These are phyloP conservation scores for Penicillium sp. DNA, from an alignment of 2,329 filamentous ascomycete species.

Conservation along the genomic window DNA sequence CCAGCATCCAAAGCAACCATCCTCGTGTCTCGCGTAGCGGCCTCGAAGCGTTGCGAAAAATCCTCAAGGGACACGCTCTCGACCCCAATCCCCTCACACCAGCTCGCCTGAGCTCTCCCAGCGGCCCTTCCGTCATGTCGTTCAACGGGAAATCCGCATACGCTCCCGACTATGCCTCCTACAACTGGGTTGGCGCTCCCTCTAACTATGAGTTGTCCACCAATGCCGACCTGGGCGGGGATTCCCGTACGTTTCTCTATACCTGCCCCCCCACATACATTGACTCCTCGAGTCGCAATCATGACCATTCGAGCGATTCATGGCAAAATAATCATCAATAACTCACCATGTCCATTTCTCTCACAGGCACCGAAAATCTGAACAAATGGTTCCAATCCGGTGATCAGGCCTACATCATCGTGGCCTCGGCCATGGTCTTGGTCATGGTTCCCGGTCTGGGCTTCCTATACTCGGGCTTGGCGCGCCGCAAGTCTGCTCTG, in stretches of 20 bases:
- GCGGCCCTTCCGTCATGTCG: constrained; percentile 29
- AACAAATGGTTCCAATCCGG: constrained; percentile 95
- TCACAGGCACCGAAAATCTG: constrained; percentile 75
- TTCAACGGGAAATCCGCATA: constrained; percentile 37
- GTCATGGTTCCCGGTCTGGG: constrained; percentile 96
- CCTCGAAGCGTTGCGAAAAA: background rate
- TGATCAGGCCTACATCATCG: constrained; percentile 91
- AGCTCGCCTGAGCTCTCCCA: constrained; percentile 14
- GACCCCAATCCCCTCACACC: constrained; percentile 4
- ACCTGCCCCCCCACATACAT: background rate
- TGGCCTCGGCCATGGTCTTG: constrained; percentile 89
- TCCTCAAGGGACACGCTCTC: background rate
- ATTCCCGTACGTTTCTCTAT: constrained; percentile 68
- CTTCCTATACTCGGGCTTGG: constrained; percentile 95
- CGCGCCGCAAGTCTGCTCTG: constrained; percentile 94
- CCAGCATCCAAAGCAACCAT: background rate
- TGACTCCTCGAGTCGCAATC: background rate
- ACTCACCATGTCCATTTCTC: constrained; percentile 18
- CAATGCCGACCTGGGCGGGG: constrained; percentile 67
- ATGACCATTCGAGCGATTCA: background rate
- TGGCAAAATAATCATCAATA: background rate
- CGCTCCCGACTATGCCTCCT: constrained; percentile 51
- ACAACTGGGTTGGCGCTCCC: constrained; percentile 54
- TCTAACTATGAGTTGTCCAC: constrained; percentile 50
- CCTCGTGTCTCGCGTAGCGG: background rate